A percentile compares a stretch with the other conserved stretches of the same genome.
These are phyloP conservation scores for Aspergillus ostianus DNA, from an alignment of 495 filamentous ascomycete genomes.

Conservation along the genomic window DNA sequence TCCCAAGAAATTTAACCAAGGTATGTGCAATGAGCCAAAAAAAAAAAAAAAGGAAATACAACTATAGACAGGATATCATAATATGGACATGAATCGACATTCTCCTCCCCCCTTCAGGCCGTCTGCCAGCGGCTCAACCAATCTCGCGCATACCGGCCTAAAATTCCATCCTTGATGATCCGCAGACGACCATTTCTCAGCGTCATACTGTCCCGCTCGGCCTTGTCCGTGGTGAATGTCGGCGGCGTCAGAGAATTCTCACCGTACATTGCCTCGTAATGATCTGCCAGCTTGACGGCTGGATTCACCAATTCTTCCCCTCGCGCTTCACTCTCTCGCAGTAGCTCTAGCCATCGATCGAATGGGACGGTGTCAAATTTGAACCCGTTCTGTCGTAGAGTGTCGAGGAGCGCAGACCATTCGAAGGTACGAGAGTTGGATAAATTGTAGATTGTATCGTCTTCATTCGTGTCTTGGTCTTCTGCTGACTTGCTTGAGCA, in stretches of 20 bases:
- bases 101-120: not conserved
- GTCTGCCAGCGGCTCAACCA: conserved; percentile 34
- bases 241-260: conserved; percentile 9
- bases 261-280: conserved; percentile 43
- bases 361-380: conserved; percentile 47
- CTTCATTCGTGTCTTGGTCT: conserved; percentile 1
- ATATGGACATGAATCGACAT: not conserved
- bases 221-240: conserved; percentile 33
- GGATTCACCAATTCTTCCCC: conserved; percentile 52
- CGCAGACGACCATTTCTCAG: conserved; percentile 33
- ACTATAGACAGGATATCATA: not conserved
- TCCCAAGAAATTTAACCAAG: not conserved
- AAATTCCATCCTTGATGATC: conserved; percentile 38
- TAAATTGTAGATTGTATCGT: conserved; percentile 52
- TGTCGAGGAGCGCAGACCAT: conserved; percentile 52
- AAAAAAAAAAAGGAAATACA: not conserved
- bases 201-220: conserved; percentile 36
- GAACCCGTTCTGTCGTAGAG: conserved; percentile 39
- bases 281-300: conserved; percentile 58
- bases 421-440: conserved; percentile 49
- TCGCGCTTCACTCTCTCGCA: conserved; percentile 44
- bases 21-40: not conserved
- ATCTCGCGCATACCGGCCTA: conserved; percentile 34
- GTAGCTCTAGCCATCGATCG: conserved; percentile 47
- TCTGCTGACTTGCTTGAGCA: conserved; percentile 16